Conservation (phyloP, 2,329 filamentous ascomycete species). For the Colletotrichum caudatum region DNA sequence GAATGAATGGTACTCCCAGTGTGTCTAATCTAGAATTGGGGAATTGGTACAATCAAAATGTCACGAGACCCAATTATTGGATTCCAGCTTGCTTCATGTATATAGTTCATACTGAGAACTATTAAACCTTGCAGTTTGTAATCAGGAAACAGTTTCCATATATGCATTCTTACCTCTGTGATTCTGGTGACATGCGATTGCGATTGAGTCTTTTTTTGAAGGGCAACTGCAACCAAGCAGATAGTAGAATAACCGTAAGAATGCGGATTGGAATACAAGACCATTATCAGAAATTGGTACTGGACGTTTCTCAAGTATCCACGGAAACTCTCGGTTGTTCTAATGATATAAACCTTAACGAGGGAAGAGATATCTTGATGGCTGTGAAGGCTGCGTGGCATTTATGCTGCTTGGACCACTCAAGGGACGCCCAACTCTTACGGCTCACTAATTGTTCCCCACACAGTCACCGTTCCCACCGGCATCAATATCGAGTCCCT, state of each 20-base stretch:
- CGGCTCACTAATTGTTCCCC: no score
- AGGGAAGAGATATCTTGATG: neutral
- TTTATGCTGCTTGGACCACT: neutral
- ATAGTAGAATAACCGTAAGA: no score
- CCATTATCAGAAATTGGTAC: no score
- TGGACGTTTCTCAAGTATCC: no score
- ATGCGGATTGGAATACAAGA: neutral
- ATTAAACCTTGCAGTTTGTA: no score
- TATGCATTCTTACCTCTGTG: neutral
- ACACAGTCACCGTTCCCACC: neutral
- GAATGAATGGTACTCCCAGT: constrained; percentile 58
- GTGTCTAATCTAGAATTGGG: constrained; percentile 46
- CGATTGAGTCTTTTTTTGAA: neutral
- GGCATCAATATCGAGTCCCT: neutral
- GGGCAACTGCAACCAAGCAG: neutral
- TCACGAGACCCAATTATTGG: accelerated
- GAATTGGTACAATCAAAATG: neutral
- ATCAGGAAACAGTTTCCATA: no score
- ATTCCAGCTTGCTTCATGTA: constrained; percentile 3
- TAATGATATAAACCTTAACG: neutral
- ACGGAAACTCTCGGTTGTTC: no score
- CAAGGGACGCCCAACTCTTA: no score
- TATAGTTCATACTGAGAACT: neutral
- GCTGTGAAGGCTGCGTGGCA: neutral
- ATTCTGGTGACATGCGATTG: neutral